Evolutionary conservation across 2,329 filamentous ascomycete species (phyloP), one percentile per base, ranked within the genome.

Genomic region (Penicillium hordei): DNA sequence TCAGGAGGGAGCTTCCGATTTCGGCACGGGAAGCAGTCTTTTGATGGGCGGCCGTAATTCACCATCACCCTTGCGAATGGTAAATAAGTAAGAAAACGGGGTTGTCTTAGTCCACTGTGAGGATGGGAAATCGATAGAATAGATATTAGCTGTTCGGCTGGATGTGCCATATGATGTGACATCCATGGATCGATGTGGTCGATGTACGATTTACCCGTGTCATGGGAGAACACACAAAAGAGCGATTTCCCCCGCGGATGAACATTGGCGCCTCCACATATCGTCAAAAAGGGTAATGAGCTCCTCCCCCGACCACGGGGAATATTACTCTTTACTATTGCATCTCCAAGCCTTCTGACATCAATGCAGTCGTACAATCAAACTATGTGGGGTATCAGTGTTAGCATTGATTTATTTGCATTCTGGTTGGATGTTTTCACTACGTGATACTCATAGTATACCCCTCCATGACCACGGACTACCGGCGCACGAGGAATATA

Each of bases 261-360:
- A 33, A 13, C 39, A 23, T 21, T 45, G 27, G 15, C 17, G 13
- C 19, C 48, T 45, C 48, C 54, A 27, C 48, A 45, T 40, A 39
- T 13, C 10, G 17, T 23, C 19, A 5, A 44, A 33, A 25, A 17
- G n/a, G 8, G 33, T 1, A 21, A 38, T 33, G 25, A 34, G 21
- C 27, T 29, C 48, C 40, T n/a, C 44, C 25, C n/a, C 12, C 17
- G 9, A 19, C 10, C 7, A 9, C 54, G 54, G 54, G 21, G 36
- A 57, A 44, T 19, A 45, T 46, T 46, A 46, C 54, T 52, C 48
- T 57, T 52, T 57, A 15, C 7, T 25, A 3, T 27, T n/a, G 13
- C 13, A 23, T 23, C 44, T 38, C 38, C 38, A 43, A 42, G 13
- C 7, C 7, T 23, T 21, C 7, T 42, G 21, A 25, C 13, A 31